Conservation (phyloP, 345 rosid genomes). For the Arabidopsis suecica region DNA sequence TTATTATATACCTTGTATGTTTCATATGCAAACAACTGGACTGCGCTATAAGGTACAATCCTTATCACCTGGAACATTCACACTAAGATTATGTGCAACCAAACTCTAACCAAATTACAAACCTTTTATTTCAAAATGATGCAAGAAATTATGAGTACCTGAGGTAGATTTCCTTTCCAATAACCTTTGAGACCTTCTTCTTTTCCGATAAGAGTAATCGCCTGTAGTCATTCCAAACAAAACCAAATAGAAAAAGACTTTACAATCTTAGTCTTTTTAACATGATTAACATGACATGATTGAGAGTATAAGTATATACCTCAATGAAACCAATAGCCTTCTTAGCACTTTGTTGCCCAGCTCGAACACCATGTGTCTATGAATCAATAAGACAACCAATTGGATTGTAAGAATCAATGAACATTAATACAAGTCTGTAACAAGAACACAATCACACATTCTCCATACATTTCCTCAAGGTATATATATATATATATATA, state of each 20-base stretch:
- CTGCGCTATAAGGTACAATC: conserved; percentile 90
- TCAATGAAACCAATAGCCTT: conserved; percentile 87
- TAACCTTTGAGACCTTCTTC: conserved; percentile 96
- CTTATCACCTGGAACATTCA: conserved; percentile 75
- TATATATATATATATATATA: conserved; percentile 5
- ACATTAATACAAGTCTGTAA: conserved; percentile 8
- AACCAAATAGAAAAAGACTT: neutral
- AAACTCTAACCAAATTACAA: neutral
- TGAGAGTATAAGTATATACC: conserved; percentile 49
- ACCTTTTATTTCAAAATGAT: neutral
- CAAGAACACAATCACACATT: conserved; percentile 26
- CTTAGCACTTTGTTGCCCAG: conserved; percentile 77
- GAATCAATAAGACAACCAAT: neutral
- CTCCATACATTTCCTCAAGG: neutral
- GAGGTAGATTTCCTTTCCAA: conserved; percentile 99
- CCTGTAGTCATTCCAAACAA: conserved; percentile 53
- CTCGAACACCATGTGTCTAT: conserved; percentile 89
- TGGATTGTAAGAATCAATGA: conserved; percentile 5
- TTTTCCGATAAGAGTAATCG: conserved; percentile 72
- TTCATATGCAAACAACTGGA: conserved; percentile 94
- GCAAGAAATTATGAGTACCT: conserved; percentile 56
- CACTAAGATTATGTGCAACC: conserved; percentile 27
- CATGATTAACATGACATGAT: neutral
- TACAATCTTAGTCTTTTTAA: no score
- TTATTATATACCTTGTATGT: conserved; percentile 69